Evolutionary conservation across 306 rosid species (phyloP).

Genomic region (Gleditsia sinensis): DNA sequence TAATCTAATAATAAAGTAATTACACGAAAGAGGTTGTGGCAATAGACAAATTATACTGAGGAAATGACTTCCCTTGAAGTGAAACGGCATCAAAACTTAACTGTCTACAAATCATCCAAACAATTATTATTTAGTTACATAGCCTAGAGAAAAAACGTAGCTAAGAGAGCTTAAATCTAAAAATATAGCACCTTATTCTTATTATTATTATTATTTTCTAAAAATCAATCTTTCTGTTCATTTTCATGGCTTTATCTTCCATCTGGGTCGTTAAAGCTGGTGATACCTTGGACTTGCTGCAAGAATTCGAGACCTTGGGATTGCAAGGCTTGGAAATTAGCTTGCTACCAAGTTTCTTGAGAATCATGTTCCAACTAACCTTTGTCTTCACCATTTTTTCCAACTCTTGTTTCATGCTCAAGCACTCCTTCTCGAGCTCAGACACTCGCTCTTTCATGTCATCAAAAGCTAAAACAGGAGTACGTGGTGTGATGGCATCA

Average conservation of each 20-base stretch:
- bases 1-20: no score
- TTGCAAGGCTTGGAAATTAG: slow-evolving; percentile 51
- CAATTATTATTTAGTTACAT: neutral
- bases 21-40: neutral
- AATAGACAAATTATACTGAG: slow-evolving; percentile 3
- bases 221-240: slow-evolving; percentile 32
- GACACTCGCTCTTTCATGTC: slow-evolving; percentile 63
- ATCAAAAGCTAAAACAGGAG: slow-evolving; percentile 46
- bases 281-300: slow-evolving; percentile 46
- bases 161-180: neutral
- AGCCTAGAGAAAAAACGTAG: neutral
- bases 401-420: slow-evolving; percentile 72
- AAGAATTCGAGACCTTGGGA: slow-evolving; percentile 44
- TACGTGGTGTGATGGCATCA: slow-evolving; percentile 27
- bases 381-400: slow-evolving; percentile 77
- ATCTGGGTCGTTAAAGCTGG: slow-evolving; percentile 37
- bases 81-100: slow-evolving; percentile 19
- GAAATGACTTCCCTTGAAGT: slow-evolving; percentile 7
- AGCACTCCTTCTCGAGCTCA: slow-evolving; percentile 82
- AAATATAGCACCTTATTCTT: neutral
- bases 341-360: slow-evolving; percentile 61
- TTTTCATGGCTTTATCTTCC: slow-evolving; percentile 42
- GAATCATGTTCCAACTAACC: slow-evolving; percentile 67
- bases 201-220: no score
- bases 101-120: slow-evolving; percentile 2